phyloP scores from a whole-genome alignment of 169 alveolate genomes.

The Plasmodium ovale region DNA sequence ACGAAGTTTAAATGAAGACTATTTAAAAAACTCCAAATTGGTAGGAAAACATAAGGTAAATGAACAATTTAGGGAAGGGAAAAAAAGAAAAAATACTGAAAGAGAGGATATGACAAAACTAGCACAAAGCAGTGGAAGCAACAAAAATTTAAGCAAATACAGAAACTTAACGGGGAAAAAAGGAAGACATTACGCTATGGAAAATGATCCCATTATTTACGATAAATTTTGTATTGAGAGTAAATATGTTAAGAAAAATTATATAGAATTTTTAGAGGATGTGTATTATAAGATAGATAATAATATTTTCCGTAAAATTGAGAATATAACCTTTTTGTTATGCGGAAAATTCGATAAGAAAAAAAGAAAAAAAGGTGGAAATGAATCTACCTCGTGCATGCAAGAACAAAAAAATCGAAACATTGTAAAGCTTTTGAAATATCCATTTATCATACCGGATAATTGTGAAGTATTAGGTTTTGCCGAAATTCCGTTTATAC shows the following conservation, averaged over 20 bases:
- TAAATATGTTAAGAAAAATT: conserved; percentile 4
- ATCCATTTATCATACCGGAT: conserved; percentile 45
- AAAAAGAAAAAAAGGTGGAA: neutral
- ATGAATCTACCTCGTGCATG: neutral
- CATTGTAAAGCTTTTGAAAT: conserved; percentile 20
- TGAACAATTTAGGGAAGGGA: neutral
- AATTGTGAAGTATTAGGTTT: conserved; percentile 44
- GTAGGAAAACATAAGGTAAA: neutral
- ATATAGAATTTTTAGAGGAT: conserved; percentile 22
- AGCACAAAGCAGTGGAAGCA: neutral
- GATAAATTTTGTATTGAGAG: conserved; percentile 30
- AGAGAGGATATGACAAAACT: neutral
- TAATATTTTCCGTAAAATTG: conserved; percentile 9
- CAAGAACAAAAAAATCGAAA: neutral
- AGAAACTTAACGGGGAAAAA: conserved; percentile 11
- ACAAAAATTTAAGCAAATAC: neutral
- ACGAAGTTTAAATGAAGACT: neutral
- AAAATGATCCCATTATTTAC: neutral
- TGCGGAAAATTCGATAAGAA: conserved; percentile 17
- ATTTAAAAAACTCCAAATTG: neutral
- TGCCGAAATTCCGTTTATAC: conserved; percentile 37
- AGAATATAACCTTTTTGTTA: conserved; percentile 22
- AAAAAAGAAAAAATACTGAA: neutral
- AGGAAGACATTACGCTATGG: neutral
- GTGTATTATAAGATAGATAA: conserved; percentile 30